Evolutionary conservation across 495 filamentous ascomycete species (phyloP).

Genomic region (Podospora bellae-mahoneyi): DNA sequence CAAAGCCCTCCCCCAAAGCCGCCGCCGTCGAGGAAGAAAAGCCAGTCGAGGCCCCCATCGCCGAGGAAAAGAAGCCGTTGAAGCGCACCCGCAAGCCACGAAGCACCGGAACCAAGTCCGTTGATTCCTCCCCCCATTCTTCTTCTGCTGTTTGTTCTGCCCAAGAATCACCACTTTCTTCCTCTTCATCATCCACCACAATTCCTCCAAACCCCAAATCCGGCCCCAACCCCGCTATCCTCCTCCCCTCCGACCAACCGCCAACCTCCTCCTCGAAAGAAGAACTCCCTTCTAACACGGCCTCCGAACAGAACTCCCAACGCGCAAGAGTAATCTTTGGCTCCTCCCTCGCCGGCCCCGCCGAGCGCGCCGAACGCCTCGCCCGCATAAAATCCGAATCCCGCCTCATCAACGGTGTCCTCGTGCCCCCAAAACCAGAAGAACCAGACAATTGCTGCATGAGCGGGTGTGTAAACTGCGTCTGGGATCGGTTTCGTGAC

Average conservation of each 20-base stretch:
- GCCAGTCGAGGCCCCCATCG: conserved; percentile 11
- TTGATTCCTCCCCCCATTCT: conserved; percentile 26
- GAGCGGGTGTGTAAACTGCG: conserved; percentile 96
- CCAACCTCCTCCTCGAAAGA: conserved; percentile 24
- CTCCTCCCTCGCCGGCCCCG: conserved; percentile 63
- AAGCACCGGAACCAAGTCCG: conserved; percentile 27
- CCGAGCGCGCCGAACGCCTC: conserved; percentile 59
- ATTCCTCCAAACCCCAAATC: conserved; percentile 15
- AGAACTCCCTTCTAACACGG: conserved; percentile 30
- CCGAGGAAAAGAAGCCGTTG: conserved; percentile 8
- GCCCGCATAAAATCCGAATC: conserved; percentile 52
- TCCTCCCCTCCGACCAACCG: conserved; percentile 14
- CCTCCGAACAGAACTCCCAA: conserved; percentile 35
- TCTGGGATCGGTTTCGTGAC: conserved; percentile 88
- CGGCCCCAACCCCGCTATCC: conserved; percentile 1
- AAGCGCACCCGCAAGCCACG: conserved; percentile 25
- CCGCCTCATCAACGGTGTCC: conserved; percentile 69
- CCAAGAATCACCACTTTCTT: conserved; percentile 30
- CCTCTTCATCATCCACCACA: conserved; percentile 33
- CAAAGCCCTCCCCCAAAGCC: conserved; percentile 14
- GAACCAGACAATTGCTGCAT: conserved; percentile 99
- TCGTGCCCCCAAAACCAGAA: conserved; percentile 74
- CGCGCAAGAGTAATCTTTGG: conserved; percentile 74
- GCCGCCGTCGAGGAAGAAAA: conserved; percentile 12
- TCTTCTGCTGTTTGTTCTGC: conserved; percentile 27